A percentile compares a stretch with the other conserved stretches of the same genome.
These are phyloP conservation scores for Groenewaldozyma salmanticensis DNA, from an alignment of 805 yeast species.

Conservation along the genomic window DNA sequence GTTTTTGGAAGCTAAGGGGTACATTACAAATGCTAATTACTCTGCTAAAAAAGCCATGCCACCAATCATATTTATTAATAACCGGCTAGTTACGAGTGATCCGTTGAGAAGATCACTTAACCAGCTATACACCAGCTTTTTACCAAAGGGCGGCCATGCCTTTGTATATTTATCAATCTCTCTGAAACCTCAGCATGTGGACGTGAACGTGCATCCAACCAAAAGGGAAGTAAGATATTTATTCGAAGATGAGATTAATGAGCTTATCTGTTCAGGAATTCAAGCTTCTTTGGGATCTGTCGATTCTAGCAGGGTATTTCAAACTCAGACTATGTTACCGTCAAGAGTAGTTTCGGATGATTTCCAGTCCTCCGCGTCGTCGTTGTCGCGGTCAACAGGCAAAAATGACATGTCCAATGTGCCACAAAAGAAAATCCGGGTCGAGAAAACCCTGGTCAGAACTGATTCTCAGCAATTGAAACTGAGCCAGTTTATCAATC, in stretches of 20 bases:
- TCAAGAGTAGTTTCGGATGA: constrained; percentile 7
- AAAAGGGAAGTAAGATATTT: constrained; percentile 85
- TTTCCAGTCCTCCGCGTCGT: background rate
- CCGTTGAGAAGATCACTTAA: constrained; percentile 62
- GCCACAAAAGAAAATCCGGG: constrained; percentile 26
- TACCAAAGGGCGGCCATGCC: constrained; percentile 72
- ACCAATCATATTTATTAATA: constrained; percentile 78
- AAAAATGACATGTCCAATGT: background rate
- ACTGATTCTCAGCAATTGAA: constrained; percentile 60
- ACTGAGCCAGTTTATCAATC: constrained; percentile 30
- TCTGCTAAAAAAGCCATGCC: constrained; percentile 51
- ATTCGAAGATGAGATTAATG: constrained; percentile 77
- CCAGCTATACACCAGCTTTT: constrained; percentile 49
- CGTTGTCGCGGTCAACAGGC: background rate
- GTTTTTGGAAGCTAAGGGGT: constrained; percentile 40
- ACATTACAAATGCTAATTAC: constrained; percentile 62
- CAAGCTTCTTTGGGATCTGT: constrained; percentile 42
- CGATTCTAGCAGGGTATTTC: constrained; percentile 61
- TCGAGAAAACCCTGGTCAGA: constrained; percentile 60
- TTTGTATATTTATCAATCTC: constrained; percentile 68
- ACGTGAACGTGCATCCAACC: constrained; percentile 94
- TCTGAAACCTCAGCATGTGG: constrained; percentile 61
- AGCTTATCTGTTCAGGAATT: constrained; percentile 40
- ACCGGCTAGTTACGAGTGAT: constrained; percentile 74
- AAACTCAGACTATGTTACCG: constrained; percentile 49